Base-by-base conservation (phyloP, 129 eudicot species). In the Ambrosia trifida region DNA sequence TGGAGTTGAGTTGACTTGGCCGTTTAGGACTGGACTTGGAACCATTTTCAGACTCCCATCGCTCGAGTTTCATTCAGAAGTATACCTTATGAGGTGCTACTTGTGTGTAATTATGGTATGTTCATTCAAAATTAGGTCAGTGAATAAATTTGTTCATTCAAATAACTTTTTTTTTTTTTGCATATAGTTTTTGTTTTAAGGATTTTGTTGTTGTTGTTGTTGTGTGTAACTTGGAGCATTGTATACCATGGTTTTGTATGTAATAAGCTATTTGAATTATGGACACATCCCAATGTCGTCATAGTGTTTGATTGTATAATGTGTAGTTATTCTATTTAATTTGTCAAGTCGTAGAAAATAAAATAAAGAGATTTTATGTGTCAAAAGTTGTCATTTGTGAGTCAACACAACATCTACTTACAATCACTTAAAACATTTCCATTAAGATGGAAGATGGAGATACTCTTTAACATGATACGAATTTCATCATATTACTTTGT, bases 51-150 rank as follows among this genome's bases (percentile, higher is more conserved):
- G 66, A 8, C 49, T 16, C 6, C 9, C 43, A 17, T 30, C 14
- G 5, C 36, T 33, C 36, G 52, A 40, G 10, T 7, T 68, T 44
- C 24, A 10, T 44, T 59, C 16, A 9, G 30, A 70, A 49, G 16
- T 33, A 28, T 38, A 28, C 7, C 7, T 35, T 30, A 45, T 18
- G 16, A 17, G 61, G 60, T 44, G 60, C 7, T 66, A 38, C 24
- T 41, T 74, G 38, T 31, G 76, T 61, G 81, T 77, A 77, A 62
- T 70, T 28, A 66, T 66, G 81, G 49, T 60, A 69, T 57, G 20
- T 76, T 19, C 66, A 46, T 63, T 59, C 54, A 69, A 60, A 44
- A 17, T 43, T 69, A 76, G 64, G 64, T 24, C 32, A 58, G 63
- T 62, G 57, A 59, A 46, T 45, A 3, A 74, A 47, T 11, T 63